phyloP scores from a whole-genome alignment of 1,139 yeast genomes.

The Tardiomyces blankii region DNA sequence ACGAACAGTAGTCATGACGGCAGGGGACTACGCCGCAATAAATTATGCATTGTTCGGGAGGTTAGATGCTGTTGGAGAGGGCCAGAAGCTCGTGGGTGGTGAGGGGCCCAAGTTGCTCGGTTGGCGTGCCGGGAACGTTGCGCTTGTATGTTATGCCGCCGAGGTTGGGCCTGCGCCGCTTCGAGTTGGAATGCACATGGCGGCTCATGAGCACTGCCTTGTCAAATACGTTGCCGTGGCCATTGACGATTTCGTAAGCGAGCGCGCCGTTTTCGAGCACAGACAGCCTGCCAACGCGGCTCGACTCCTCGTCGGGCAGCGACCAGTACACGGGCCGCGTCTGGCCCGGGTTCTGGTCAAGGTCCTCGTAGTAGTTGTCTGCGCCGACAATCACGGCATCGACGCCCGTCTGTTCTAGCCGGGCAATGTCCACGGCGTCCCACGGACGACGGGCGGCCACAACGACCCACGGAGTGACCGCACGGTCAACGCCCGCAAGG shows the following conservation, averaged over 20 bases:
- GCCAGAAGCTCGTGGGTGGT: too few species aligned
- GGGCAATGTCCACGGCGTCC: neutral
- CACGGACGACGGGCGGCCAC: conserved; percentile 13
- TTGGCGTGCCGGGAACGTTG: too few species aligned
- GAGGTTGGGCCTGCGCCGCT: too few species aligned
- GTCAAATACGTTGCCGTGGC: neutral
- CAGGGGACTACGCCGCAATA: too few species aligned
- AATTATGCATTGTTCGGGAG: too few species aligned
- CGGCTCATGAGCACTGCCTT: too few species aligned
- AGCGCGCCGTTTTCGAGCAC: neutral
- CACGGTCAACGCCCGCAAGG: conserved; percentile 23
- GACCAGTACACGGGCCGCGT: neutral
- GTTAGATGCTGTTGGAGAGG: too few species aligned
- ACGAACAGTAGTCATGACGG: too few species aligned
- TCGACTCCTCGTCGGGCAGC: neutral
- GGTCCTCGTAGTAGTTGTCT: neutral
- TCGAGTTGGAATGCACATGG: too few species aligned
- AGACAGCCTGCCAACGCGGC: neutral
- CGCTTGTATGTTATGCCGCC: too few species aligned
- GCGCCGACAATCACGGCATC: neutral
- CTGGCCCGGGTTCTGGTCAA: neutral
- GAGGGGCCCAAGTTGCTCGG: too few species aligned
- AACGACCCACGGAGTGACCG: conserved; percentile 19
- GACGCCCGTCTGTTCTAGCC: neutral
- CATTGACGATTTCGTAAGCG: neutral